phyloP scores from a whole-genome alignment of 2,329 filamentous ascomycete species.

The Pyricularia sp. region DNA sequence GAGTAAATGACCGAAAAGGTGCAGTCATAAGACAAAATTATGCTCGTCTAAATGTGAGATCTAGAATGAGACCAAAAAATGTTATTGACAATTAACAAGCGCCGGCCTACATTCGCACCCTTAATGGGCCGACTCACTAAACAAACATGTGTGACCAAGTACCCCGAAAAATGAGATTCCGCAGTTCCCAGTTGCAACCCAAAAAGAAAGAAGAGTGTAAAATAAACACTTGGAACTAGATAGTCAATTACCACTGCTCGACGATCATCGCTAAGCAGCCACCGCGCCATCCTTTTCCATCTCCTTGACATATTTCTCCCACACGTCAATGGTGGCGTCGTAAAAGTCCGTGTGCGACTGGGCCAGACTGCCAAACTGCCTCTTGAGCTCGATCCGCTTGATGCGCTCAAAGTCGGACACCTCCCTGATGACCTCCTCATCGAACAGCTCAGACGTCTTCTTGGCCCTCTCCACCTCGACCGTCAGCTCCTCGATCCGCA shows the following conservation, averaged over 20 bases:
- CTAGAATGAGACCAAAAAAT: neutral
- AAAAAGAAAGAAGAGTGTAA: neutral
- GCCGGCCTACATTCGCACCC: neutral
- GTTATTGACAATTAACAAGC: neutral
- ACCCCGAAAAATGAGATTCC: neutral
- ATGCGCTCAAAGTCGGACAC: constrained; percentile 91
- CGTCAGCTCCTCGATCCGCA: constrained; percentile 85
- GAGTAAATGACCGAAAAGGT: neutral
- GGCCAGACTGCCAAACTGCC: constrained; percentile 70
- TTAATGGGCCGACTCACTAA: neutral
- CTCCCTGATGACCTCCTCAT: constrained; percentile 90
- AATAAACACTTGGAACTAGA: neutral
- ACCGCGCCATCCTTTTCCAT: constrained; percentile 57
- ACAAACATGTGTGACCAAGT: neutral
- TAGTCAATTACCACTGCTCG: neutral
- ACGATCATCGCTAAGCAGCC: constrained; percentile 8
- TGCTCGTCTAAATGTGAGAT: neutral
- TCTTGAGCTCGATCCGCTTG: constrained; percentile 84
- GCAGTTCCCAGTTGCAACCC: constrained; percentile 2
- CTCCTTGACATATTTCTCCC: constrained; percentile 81
- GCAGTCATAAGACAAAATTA: neutral
- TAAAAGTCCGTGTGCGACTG: constrained; percentile 85
- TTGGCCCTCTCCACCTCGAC: constrained; percentile 79
- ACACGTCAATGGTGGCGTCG: constrained; percentile 61
- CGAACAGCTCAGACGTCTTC: constrained; percentile 80